A percentile compares a stretch with the other conserved stretches of the same genome.
Conservation (phyloP, 768 basidiomycete genomes). For the Suillus alpinus region DNA sequence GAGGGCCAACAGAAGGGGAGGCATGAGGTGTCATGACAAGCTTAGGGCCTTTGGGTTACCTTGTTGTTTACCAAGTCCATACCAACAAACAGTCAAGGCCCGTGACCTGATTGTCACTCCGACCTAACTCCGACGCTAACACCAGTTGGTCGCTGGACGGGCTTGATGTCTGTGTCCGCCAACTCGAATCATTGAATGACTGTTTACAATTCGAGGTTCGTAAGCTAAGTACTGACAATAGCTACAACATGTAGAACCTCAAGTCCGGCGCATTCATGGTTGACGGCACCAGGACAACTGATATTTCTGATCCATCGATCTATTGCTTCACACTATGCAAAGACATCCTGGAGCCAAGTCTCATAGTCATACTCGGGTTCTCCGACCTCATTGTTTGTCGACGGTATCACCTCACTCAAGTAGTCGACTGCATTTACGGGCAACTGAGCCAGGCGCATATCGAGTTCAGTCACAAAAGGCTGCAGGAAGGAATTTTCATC, state of each 20-base stretch:
- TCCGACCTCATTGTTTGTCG: conserved; percentile 44
- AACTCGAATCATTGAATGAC: too few species aligned
- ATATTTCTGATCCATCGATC: not conserved
- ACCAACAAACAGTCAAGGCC: not conserved
- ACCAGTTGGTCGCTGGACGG: too few species aligned
- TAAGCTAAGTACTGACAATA: not conserved
- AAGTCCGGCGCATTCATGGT: not conserved
- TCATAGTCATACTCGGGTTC: conserved; percentile 82
- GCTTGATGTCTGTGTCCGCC: too few species aligned
- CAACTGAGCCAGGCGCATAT: conserved; percentile 81
- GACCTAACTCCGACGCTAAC: not conserved
- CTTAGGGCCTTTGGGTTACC: not conserved
- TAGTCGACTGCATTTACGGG: conserved; percentile 76
- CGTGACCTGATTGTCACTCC: not conserved
- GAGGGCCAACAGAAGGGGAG: conserved; percentile 27
- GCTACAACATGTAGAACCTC: not conserved
- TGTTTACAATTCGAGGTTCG: not conserved
- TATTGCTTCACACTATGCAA: conserved; percentile 41
- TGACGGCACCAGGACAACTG: not conserved
- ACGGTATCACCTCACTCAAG: conserved; percentile 80
- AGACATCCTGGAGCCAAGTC: conserved; percentile 76
- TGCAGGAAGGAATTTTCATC: conserved; percentile 31
- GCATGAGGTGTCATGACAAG: conserved; percentile 21
- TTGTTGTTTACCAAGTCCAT: not conserved
- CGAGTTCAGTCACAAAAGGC: conserved; percentile 92